Base-by-base conservation (phyloP, 2,329 filamentous ascomycete species). In the Cercospora sesami region DNA sequence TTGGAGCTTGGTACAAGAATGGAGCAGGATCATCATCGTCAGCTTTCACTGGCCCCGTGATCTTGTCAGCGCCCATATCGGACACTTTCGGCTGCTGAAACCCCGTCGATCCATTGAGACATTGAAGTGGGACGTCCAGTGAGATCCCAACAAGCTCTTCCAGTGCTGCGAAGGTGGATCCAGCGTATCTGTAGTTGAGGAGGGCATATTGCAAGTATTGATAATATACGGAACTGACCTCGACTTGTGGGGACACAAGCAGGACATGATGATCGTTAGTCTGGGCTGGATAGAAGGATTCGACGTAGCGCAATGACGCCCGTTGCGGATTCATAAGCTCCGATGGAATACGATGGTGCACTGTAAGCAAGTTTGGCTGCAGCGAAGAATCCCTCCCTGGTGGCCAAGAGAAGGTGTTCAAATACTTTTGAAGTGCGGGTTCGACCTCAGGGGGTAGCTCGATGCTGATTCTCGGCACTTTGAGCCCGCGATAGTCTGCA, bases 1-100 rank as follows among this genome's bases (percentile, higher is more conserved):
- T 91, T 5, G 94, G 94, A 2, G 89, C 88, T 79, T 97, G 91
- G 90, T 93, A 97, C 8, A 96, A 82, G 75, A 96, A 96, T 0
- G 91, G 84, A 0, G 86, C 85, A 5, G 80, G 60, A 5, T 78
- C 74, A 30, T 79, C 73, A 9, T 74, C 71, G 10, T 74, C 69
- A 12, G 69, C 59, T 78, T 77, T 36, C 28, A 77, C 75, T 8
- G 77, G 71, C 2, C 72, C 64, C 10, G 58, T 39, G 26, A 74
- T 64, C 30, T 73, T 69, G 55, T 66, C 60, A 12, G 71, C 72
- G 66, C 76, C 71, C 83, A 85, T 73, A 73, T 82, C 65, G 28
- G 66, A 69, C 28, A 77, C 63, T 2, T 64, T 72, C 2, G 89
- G 85, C 23, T 82, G 80, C 0, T 73, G 75, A 66, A 95, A 87